Conservation (phyloP, 148 eudicot species). For the Camellia granthamiana region DNA sequence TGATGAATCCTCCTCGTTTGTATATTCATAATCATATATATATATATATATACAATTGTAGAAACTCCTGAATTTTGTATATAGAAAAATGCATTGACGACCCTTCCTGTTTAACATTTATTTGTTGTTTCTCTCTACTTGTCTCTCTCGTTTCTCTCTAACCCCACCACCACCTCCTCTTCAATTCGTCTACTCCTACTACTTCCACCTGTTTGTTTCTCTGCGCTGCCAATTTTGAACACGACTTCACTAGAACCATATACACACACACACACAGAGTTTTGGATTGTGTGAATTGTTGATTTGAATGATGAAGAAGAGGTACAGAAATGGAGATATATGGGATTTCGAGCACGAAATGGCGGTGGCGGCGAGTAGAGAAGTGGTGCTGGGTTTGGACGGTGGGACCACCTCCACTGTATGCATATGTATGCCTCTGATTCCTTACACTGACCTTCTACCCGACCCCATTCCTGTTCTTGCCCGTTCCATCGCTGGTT, state of each 20-base stretch:
- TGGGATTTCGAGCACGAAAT: conserved; percentile 43
- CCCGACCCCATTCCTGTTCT: conserved; percentile 56
- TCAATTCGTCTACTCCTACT: background rate
- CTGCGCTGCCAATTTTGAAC: no score
- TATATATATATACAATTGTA: no score
- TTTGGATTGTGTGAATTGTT: background rate
- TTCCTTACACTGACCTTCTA: conserved; percentile 34
- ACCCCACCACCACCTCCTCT: no score
- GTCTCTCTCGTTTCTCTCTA: background rate
- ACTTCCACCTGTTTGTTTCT: background rate
- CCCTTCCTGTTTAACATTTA: no score
- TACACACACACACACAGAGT: background rate
- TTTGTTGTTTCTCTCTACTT: background rate
- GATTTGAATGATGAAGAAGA: conserved; percentile 34
- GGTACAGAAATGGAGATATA: conserved; percentile 47
- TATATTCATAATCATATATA: background rate
- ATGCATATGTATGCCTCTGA: conserved; percentile 59
- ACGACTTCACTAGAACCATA: no score
- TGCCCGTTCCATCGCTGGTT: conserved; percentile 68
- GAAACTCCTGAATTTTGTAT: no score
- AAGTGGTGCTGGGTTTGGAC: conserved; percentile 69
- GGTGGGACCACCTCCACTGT: conserved; percentile 81
- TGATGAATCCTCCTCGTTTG: background rate
- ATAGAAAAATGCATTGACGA: no score
- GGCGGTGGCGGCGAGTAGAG: conserved; percentile 13